These are phyloP conservation scores for Suillus weaverae DNA, from an alignment of 768 basidiomycete genomes.

Conservation along the genomic window DNA sequence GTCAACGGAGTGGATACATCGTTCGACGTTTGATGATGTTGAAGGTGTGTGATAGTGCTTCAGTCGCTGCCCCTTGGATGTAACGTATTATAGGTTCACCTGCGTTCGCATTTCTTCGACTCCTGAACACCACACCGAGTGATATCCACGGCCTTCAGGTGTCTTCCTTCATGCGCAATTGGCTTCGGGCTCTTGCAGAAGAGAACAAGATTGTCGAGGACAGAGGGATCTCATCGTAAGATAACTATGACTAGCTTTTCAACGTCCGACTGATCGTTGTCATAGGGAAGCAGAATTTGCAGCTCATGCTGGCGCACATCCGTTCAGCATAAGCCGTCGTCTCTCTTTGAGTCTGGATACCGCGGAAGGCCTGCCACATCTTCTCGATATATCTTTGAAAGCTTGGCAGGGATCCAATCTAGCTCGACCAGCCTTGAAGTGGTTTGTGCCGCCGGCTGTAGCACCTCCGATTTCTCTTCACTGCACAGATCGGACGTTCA, in stretches of 20 bases:
- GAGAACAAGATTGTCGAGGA: slow-evolving; percentile 43
- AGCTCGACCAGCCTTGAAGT: slow-evolving; percentile 75
- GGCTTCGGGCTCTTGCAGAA: slow-evolving; percentile 48
- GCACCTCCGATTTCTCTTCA: slow-evolving; percentile 80
- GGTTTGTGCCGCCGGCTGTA: slow-evolving; percentile 82
- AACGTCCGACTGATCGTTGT: background rate
- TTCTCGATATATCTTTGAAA: slow-evolving; percentile 59
- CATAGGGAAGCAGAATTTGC: slow-evolving; percentile 1
- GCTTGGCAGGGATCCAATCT: slow-evolving; percentile 78
- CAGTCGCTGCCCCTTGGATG: background rate
- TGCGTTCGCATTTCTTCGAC: slow-evolving; percentile 75
- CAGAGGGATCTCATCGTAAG: slow-evolving; percentile 47
- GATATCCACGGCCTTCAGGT: slow-evolving; percentile 64
- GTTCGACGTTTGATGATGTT: slow-evolving; percentile 57
- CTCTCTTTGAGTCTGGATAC: slow-evolving; percentile 28
- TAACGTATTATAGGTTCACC: slow-evolving; percentile 43
- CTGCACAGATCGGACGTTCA: slow-evolving; percentile 76
- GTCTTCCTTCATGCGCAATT: slow-evolving; percentile 59
- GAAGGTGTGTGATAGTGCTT: slow-evolving; percentile 45
- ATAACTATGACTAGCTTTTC: background rate
- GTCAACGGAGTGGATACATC: slow-evolving; percentile 78
- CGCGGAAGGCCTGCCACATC: slow-evolving; percentile 48
- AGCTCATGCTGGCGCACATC: background rate
- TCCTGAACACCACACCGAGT: slow-evolving; percentile 60
- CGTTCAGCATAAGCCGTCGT: slow-evolving; percentile 4